Evolutionary conservation across 768 basidiomycete genomes (phyloP).

Genomic region (Mycena indigotica): DNA sequence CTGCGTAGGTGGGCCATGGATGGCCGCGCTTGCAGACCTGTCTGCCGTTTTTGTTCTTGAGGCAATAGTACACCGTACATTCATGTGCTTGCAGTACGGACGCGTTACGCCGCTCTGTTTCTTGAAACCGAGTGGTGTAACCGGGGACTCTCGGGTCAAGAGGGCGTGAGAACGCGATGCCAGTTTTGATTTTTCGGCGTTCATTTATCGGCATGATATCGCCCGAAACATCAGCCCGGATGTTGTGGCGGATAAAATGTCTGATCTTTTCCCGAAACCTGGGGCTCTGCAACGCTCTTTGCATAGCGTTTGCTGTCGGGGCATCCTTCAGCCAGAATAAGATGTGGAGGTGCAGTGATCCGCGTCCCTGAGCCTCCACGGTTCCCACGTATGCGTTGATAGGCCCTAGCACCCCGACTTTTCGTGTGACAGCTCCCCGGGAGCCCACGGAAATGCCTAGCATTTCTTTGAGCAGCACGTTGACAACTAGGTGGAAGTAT

Average conservation of each 20-base stretch:
- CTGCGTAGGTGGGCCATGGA: slow-evolving; percentile 26
- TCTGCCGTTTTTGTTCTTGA: slow-evolving; percentile 12
- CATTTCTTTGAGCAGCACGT: slow-evolving; percentile 30
- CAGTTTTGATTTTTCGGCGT: no score
- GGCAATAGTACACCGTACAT: slow-evolving; percentile 30
- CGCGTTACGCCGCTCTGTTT: slow-evolving; percentile 26
- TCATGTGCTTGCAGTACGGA: slow-evolving; percentile 35
- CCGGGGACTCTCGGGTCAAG: slow-evolving; percentile 27
- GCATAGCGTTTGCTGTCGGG: slow-evolving; percentile 28
- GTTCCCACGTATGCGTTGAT: slow-evolving; percentile 37
- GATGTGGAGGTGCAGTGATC: slow-evolving; percentile 43
- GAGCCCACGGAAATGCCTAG: slow-evolving; percentile 33
- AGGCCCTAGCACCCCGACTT: slow-evolving; percentile 36
- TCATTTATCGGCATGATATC: no score
- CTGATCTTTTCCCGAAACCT: slow-evolving; percentile 31
- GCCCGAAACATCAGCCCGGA: slow-evolving; percentile 35
- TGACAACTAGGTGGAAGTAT: slow-evolving; percentile 42
- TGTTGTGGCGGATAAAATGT: slow-evolving; percentile 32
- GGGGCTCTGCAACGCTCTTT: slow-evolving; percentile 21
- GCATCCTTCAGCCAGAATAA: slow-evolving; percentile 38
- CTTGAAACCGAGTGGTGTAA: slow-evolving; percentile 4
- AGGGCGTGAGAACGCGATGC: slow-evolving; percentile 38
- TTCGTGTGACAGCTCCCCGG: slow-evolving; percentile 4
- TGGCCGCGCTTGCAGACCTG: slow-evolving; percentile 37
- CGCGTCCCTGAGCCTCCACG: slow-evolving; percentile 44